Percentiles rank a stretch among this genome's conserved stretches.
Evolutionary conservation across 2,329 filamentous ascomycete species (phyloP).

Genomic region (Fusarium chuoi): DNA sequence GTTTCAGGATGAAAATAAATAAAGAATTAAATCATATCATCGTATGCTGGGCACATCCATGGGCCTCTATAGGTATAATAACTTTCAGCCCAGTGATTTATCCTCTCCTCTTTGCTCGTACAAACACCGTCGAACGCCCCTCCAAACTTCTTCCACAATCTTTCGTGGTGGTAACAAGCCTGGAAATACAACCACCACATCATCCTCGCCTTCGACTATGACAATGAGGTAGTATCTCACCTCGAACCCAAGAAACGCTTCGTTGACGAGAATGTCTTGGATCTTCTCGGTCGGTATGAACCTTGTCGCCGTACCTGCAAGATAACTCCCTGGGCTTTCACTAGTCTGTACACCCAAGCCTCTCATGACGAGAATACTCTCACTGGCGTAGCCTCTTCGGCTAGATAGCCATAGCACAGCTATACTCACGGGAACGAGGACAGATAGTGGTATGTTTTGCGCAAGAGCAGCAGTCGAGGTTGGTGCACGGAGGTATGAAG

Average conservation of each 20-base stretch:
- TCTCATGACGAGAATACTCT: constrained; percentile 88
- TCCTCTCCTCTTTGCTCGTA: constrained; percentile 64
- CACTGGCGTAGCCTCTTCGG: constrained; percentile 67
- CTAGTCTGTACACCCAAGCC: constrained; percentile 92
- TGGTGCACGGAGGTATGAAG: constrained; percentile 45
- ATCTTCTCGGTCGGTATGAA: constrained; percentile 92
- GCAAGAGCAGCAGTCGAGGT: constrained; percentile 50
- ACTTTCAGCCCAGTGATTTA: constrained; percentile 36
- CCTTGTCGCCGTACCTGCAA: constrained; percentile 60
- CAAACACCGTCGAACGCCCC: constrained; percentile 82
- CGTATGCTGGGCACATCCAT: constrained; percentile 1
- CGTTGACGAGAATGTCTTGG: constrained; percentile 92
- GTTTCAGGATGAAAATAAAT: constrained; percentile 8
- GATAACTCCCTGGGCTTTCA: constrained; percentile 70
- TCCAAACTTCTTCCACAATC: constrained; percentile 90
- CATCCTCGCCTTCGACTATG: constrained; percentile 87
- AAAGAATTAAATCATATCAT: background rate
- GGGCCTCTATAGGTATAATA: constrained; percentile 12
- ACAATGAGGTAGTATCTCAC: constrained; percentile 90
- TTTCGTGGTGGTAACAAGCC: constrained; percentile 76
- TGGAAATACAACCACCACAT: constrained; percentile 95
- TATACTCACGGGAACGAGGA: constrained; percentile 52
- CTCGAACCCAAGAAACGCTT: constrained; percentile 93
- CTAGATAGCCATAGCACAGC: constrained; percentile 57
- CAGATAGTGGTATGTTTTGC: constrained; percentile 50